Percentiles rank a stretch among this genome's conserved stretches.
These are phyloP conservation scores for Fusarium praegraminearum DNA, from an alignment of 2,329 filamentous ascomycete genomes.

Conservation along the genomic window DNA sequence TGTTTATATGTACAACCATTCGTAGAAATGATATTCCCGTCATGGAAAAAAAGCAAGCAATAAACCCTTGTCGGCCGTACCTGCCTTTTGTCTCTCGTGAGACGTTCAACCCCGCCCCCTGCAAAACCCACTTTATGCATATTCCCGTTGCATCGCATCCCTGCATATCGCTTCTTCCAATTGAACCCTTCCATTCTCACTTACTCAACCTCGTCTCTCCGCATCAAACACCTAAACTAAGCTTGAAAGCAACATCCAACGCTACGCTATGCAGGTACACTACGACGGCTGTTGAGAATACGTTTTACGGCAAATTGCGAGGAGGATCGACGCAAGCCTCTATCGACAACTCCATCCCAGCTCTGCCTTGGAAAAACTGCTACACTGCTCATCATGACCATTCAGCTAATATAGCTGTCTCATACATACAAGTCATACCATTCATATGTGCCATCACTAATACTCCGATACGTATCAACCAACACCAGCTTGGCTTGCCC, in stretches of 20 bases:
- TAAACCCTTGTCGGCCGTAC: slow-evolving; percentile 19
- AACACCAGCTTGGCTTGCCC: slow-evolving; percentile 8
- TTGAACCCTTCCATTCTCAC: neutral
- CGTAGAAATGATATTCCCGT: slow-evolving; percentile 26
- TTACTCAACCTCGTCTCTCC: neutral
- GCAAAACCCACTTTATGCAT: slow-evolving; percentile 43
- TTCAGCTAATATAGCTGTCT: slow-evolving; percentile 21
- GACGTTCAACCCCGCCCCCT: slow-evolving; percentile 32
- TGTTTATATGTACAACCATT: slow-evolving; percentile 12
- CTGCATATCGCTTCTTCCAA: slow-evolving; percentile 19
- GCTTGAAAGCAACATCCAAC: slow-evolving; percentile 13
- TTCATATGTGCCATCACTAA: neutral
- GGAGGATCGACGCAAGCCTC: slow-evolving; percentile 29
- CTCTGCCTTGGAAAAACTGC: slow-evolving; percentile 1
- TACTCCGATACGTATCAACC: slow-evolving; percentile 1
- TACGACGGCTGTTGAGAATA: slow-evolving; percentile 10
- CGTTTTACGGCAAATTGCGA: slow-evolving; percentile 26
- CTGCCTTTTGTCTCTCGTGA: slow-evolving; percentile 26
- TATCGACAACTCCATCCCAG: slow-evolving; percentile 11
- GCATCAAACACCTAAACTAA: slow-evolving; percentile 13
- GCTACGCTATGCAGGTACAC: neutral
- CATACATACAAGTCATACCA: slow-evolving; percentile 29
- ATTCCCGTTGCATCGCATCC: slow-evolving; percentile 32
- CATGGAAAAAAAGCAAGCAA: slow-evolving; percentile 17
- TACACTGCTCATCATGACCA: slow-evolving; percentile 4